Evolutionary conservation across 1,284 basidiomycete genomes (phyloP).

Genomic region (Microbotryum lychnidis-dioicae): DNA sequence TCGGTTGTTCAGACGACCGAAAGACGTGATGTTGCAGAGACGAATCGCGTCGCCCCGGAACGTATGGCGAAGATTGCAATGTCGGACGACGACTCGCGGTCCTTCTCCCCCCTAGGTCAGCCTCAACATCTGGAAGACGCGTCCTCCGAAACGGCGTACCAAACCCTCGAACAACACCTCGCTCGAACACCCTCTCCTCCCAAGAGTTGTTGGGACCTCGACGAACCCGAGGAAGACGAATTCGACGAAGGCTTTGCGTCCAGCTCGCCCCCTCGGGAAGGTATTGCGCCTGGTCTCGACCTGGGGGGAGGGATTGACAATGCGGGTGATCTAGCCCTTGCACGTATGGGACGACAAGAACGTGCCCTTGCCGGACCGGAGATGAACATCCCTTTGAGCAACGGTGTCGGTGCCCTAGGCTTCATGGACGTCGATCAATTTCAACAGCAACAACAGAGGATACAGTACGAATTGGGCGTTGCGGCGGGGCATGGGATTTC

Average conservation of each 20-base stretch:
- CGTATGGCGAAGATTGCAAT: background rate
- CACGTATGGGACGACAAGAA: background rate
- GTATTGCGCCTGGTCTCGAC: background rate
- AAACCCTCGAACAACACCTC: background rate
- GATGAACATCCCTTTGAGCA: background rate
- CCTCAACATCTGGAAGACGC: background rate
- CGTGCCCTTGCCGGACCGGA: background rate
- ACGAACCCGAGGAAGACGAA: background rate
- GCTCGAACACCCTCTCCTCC: background rate
- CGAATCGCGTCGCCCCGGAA: too few species aligned
- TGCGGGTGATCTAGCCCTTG: background rate
- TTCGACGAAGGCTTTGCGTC: constrained; percentile 7
- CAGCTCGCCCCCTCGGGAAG: background rate
- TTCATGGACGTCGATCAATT: constrained; percentile 20
- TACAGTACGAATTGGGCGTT: background rate
- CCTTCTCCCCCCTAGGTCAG: background rate
- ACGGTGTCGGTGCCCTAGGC: background rate
- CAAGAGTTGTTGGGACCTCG: background rate
- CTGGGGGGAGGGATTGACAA: background rate
- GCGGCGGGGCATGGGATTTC: background rate
- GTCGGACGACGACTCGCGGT: background rate
- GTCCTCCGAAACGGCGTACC: background rate
- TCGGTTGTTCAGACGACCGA: background rate
- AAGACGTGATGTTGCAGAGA: background rate
- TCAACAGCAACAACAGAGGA: background rate